These are phyloP conservation scores for Rhizophora apiculata DNA, from an alignment of 345 rosid genomes.

Conservation along the genomic window DNA sequence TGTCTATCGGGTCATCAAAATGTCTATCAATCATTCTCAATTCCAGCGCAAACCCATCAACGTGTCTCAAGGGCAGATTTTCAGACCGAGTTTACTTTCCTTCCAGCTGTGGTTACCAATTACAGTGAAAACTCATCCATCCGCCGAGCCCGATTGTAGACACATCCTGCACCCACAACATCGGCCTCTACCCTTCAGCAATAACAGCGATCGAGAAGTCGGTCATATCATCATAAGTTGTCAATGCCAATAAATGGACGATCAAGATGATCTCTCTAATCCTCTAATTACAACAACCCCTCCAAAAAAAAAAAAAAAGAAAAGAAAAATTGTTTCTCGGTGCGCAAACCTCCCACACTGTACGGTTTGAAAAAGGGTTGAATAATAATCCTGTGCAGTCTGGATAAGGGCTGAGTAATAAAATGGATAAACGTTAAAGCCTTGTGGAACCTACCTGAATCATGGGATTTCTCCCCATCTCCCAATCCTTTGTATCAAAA, in stretches of 20 bases:
- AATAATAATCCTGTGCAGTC: too few species aligned
- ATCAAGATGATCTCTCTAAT: neutral
- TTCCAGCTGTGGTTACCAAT: neutral
- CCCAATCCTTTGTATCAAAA: too few species aligned
- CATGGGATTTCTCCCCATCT: too few species aligned
- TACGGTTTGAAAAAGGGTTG: too few species aligned
- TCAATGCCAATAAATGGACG: neutral
- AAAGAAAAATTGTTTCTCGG: too few species aligned
- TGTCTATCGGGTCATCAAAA: neutral
- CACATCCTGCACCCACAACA: conserved; percentile 6
- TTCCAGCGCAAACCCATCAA: conserved; percentile 8
- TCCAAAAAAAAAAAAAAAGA: neutral
- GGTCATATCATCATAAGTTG: neutral
- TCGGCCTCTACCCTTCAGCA: neutral
- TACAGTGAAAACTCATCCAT: neutral
- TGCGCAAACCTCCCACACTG: too few species aligned
- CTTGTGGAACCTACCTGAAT: too few species aligned
- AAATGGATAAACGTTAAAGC: neutral
- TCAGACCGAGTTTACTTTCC: conserved; percentile 7
- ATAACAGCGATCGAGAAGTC: neutral
- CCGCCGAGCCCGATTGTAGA: neutral
- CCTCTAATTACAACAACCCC: neutral
- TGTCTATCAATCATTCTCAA: conserved; percentile 10
- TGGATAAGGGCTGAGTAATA: neutral
- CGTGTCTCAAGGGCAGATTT: conserved; percentile 8